A percentile compares a stretch with the other conserved stretches of the same genome.
Evolutionary conservation across 306 rosid genomes (phyloP).

Genomic region (Styphnolobium japonicum): DNA sequence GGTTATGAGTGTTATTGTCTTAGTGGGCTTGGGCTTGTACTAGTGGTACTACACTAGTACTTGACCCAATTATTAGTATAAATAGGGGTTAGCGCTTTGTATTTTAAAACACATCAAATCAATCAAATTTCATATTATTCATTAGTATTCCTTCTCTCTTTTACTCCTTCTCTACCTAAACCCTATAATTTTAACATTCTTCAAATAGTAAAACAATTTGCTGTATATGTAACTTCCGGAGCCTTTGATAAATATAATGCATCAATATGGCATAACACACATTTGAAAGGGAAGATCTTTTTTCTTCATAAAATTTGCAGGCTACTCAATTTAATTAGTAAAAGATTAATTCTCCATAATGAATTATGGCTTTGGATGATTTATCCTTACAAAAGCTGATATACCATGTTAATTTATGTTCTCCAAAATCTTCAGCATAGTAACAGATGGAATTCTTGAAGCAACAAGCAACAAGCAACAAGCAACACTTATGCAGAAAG

Average conservation of each 20-base stretch:
- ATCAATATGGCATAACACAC: background rate
- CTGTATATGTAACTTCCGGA: background rate
- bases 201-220: too few species aligned
- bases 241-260: background rate
- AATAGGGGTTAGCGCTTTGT: too few species aligned
- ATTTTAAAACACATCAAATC: too few species aligned
- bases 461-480: constrained; percentile 28
- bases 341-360: background rate
- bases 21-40: too few species aligned
- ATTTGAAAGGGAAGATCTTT: background rate
- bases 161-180: too few species aligned
- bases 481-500: constrained; percentile 3
- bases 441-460: constrained; percentile 7
- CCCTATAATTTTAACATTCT: too few species aligned
- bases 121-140: too few species aligned
- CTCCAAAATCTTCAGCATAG: constrained; percentile 1
- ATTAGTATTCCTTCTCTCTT: too few species aligned
- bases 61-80: too few species aligned
- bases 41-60: too few species aligned
- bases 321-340: background rate
- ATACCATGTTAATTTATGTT: background rate
- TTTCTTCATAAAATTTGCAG: background rate
- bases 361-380: background rate
- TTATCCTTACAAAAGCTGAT: constrained; percentile 4
- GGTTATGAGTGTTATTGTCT: too few species aligned